Evolutionary conservation across 176 grass and related monocot genomes (phyloP), one percentile per base, ranked within the genome.

Genomic region (Secale cereale): DNA sequence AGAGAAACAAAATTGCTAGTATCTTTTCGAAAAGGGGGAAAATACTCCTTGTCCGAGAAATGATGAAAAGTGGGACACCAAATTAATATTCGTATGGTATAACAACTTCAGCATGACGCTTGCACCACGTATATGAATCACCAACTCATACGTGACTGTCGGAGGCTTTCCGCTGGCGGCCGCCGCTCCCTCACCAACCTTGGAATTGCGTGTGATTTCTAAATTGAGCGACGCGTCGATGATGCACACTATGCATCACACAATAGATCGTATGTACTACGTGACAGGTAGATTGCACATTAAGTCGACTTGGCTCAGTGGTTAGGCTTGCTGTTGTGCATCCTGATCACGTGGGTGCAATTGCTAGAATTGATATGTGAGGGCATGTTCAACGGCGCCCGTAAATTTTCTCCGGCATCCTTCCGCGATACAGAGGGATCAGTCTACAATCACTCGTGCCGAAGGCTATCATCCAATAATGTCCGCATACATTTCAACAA

Each of bases 41-140:
- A 20, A 56, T 52, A 19, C 4, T 52, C 16, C 48, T 52, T 52
- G 48, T 52, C 48, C 48, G 16, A 52, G 48, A 52, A 52, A 19
- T 52, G 48, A 52, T 52, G 16, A 52, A 65, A 65, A 66, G 8
- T 19, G 17, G 33, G 31, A 68, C 65, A 35, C 31, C 16, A 7
- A 66, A 66, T 66, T 66, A 32, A 3, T 31, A 31, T 28, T 10
- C 5, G 33, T 69, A 69, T 36, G 65, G 65, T n/a, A 31, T 31
- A 70, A 36, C 35, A 40, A 73, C 70, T 43, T 73, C 70, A 73
- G 70, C 70, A 73, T 73, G 39, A 73, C 39, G 70, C 39, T 27
- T 73, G 70, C 70, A 45, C 39, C 37, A 73, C 70, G 70, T 73
- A 45, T 73, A 17, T 45, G 23, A 10, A 73, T 73, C n/a, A 73